A percentile compares a stretch with the other conserved stretches of the same genome.
phyloP scores from a whole-genome alignment of 2,329 filamentous ascomycete genomes.

The Xylaria sp. region DNA sequence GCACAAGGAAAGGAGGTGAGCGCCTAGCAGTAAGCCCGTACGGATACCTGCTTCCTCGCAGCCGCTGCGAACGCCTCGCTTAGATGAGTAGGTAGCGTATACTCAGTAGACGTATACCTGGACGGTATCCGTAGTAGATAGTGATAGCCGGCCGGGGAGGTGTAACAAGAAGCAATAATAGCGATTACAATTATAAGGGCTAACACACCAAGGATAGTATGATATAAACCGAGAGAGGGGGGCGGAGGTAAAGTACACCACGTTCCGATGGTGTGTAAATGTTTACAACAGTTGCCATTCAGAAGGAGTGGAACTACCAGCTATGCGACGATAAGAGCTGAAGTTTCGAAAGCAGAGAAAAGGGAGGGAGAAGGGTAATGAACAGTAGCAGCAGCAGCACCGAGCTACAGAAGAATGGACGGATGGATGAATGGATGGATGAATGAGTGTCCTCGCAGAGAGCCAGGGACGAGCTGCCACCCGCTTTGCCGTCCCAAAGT shows the following conservation, averaged over 20 bases:
- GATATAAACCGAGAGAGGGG: not conserved
- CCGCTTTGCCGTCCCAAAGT: constrained; percentile 25
- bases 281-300: not conserved
- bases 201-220: constrained; percentile 15
- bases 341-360: constrained; percentile 2
- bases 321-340: constrained; percentile 5
- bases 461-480: constrained; percentile 24
- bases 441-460: constrained; percentile 7
- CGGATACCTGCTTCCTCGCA: constrained; percentile 28
- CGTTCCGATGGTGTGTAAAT: not conserved
- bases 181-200: not conserved
- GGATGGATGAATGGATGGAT: constrained; percentile 8
- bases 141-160: not conserved
- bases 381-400: constrained; percentile 13
- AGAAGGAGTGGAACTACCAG: not conserved
- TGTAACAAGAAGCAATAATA: not conserved
- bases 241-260: not conserved
- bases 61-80: constrained; percentile 37
- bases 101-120: too few relatives aligned
- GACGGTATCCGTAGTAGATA: not conserved
- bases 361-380: not conserved
- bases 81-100: constrained; percentile 29
- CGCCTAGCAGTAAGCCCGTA: constrained; percentile 14
- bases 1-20: constrained; percentile 33
- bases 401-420: constrained; percentile 23